Base-by-base conservation (phyloP, 192 early-diverging fungal genomes). In the Chytriomyces confervae region DNA sequence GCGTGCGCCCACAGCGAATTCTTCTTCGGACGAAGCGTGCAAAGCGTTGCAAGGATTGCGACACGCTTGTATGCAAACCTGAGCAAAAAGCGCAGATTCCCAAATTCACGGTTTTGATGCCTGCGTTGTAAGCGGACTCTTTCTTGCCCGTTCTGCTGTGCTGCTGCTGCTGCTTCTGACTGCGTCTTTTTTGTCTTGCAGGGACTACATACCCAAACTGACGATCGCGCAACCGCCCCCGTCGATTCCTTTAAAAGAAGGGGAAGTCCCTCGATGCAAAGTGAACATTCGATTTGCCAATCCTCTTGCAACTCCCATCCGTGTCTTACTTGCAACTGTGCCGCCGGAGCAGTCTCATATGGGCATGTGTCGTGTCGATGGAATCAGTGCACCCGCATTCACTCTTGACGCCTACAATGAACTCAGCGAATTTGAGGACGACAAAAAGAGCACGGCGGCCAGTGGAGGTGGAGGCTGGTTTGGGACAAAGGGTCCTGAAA, bases 61-160 rank as follows among this genome's bases (percentile, higher is more conserved):
- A 93, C 49, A 92, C 96, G 79, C 92, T 96, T 51, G 84, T 98
- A 23, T 91, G 95, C 70, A 97, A 96, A 78, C 95, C 97, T 0
- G 95, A 97, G 71, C 91, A 92, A 79, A 97, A 96, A 77, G 94
- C 95, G 0, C 94, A 96, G 72, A 86, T 89, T 6, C 94, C 92
- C 1, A 84, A 90, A 65, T 97, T 96, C 87, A 94, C 93, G 78
- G 95, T 97, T 83, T 94, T 95, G 79, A 86, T 94, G 60, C 89
- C 95, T 68, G 96, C 95, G 0, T 86, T 92, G 93, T 92, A 84
- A 81, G 85, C 51, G n/a, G 13, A 48, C 61, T 61, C 24, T 7
- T 45, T 68, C 65, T n/a, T 64, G 29, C 6, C 13, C 65, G 20
- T n/a, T 13, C 62, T 50, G 11, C 50, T 74, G 20, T 64, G 36